Conservation (phyloP, 345 rosid genomes). For the Linum lewisii region DNA sequence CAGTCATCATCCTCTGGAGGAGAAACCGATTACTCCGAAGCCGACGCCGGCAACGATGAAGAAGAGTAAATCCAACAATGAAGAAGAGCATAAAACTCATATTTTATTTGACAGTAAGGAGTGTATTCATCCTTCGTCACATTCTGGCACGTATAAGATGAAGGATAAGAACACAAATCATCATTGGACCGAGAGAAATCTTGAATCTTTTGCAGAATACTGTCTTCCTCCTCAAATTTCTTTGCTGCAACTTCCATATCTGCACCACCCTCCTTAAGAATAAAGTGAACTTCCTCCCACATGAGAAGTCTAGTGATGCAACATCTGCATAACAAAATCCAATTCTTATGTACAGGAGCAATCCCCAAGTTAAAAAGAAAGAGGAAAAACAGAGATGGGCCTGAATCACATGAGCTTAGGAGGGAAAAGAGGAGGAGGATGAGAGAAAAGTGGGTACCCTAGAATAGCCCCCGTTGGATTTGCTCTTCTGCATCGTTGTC, state of each 20-base stretch:
- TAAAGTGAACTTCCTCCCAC: slow-evolving; percentile 54
- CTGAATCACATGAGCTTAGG: too few relatives aligned
- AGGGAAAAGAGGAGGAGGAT: too few relatives aligned
- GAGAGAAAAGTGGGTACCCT: too few relatives aligned
- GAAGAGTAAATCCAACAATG: too few relatives aligned
- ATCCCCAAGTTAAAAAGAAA: too few relatives aligned
- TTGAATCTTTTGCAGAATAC: slow-evolving; percentile 28
- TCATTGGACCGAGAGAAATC: slow-evolving; percentile 30
- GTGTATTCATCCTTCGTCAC: slow-evolving; percentile 45
- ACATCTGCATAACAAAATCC: slow-evolving; percentile 37
- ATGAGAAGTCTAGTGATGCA: slow-evolving; percentile 48
- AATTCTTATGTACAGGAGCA: too few relatives aligned
- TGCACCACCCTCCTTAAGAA: slow-evolving; percentile 64
- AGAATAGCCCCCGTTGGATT: too few relatives aligned
- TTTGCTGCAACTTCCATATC: slow-evolving; percentile 81
- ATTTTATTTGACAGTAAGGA: slow-evolving; percentile 58
- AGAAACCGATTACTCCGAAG: too few relatives aligned
- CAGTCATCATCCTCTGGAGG: too few relatives aligned
- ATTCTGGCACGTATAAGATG: slow-evolving; percentile 25
- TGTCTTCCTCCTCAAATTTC: slow-evolving; percentile 61
- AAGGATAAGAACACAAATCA: slow-evolving; percentile 44
- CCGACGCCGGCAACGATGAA: too few relatives aligned
- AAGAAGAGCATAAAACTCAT: slow-evolving; percentile 20
- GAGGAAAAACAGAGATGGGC: too few relatives aligned
- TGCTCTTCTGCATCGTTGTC: too few relatives aligned